Percentiles rank a stretch among this genome's conserved stretches.
Evolutionary conservation across 176 grass and related monocot genomes (phyloP).

Genomic region (Zizania latifolia): DNA sequence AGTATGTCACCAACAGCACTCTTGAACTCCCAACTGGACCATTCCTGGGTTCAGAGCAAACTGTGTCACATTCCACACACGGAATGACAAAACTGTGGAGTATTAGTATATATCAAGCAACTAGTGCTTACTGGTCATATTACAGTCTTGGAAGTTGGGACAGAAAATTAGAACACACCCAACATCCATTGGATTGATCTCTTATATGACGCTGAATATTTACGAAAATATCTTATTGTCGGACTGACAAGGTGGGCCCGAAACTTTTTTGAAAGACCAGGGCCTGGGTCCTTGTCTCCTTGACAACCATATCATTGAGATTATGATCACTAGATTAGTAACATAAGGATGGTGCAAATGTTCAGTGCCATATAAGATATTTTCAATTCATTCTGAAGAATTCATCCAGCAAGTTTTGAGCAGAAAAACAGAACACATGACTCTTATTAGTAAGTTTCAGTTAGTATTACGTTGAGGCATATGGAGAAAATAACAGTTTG

Average conservation of each 20-base stretch:
- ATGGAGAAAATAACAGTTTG: background rate
- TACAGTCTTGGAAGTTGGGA: background rate
- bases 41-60: slow-evolving; percentile 54
- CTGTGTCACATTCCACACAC: background rate
- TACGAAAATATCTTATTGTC: background rate
- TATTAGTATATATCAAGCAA: slow-evolving; percentile 11
- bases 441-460: background rate
- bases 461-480: background rate
- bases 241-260: background rate
- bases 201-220: background rate
- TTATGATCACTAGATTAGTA: too few relatives aligned
- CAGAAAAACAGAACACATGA: background rate
- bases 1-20: slow-evolving; percentile 56
- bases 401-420: background rate
- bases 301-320: background rate
- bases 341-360: too few relatives aligned
- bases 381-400: background rate
- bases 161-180: background rate
- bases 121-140: background rate
- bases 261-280: too few relatives aligned
- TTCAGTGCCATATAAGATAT: background rate
- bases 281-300: too few relatives aligned
- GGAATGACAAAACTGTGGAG: background rate
- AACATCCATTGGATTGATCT: background rate
- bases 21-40: slow-evolving; percentile 65